Conservation (phyloP, 192 early-diverging fungal species). For the Coemansia pectinata region DNA sequence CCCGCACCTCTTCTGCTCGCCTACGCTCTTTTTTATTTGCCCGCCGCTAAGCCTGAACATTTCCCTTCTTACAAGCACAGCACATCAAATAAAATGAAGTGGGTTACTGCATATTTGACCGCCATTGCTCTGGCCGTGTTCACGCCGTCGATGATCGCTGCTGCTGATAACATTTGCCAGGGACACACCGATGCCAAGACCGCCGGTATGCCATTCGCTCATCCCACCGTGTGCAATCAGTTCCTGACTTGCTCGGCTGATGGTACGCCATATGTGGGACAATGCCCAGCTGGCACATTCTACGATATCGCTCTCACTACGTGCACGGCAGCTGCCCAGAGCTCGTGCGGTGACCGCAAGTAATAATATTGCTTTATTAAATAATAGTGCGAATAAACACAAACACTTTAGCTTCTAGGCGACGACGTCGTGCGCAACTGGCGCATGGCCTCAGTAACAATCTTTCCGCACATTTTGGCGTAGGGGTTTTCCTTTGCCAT, state of each 20-base stretch:
- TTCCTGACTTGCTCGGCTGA: slow-evolving; percentile 33
- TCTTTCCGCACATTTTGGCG: slow-evolving; percentile 66
- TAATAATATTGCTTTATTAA: not conserved
- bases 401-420: not conserved
- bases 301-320: slow-evolving; percentile 42
- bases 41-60: not conserved
- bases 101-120: not conserved
- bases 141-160: not conserved
- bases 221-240: slow-evolving; percentile 32
- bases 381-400: not conserved
- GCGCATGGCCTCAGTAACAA: slow-evolving; percentile 60
- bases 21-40: not conserved
- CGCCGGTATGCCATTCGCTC: slow-evolving; percentile 39
- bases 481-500: slow-evolving; percentile 69
- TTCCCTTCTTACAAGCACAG: not conserved
- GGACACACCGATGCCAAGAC: slow-evolving; percentile 40
- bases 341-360: slow-evolving; percentile 40
- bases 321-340: slow-evolving; percentile 32
- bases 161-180: slow-evolving; percentile 29
- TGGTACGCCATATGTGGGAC: slow-evolving; percentile 29
- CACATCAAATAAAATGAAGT: not conserved
- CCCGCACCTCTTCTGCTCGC: not conserved
- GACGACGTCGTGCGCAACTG: slow-evolving; percentile 34
- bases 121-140: not conserved
- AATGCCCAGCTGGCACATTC: slow-evolving; percentile 43